These are phyloP conservation scores for Calonectria pauciramosa DNA, from an alignment of 2,329 filamentous ascomycete species.

Conservation along the genomic window DNA sequence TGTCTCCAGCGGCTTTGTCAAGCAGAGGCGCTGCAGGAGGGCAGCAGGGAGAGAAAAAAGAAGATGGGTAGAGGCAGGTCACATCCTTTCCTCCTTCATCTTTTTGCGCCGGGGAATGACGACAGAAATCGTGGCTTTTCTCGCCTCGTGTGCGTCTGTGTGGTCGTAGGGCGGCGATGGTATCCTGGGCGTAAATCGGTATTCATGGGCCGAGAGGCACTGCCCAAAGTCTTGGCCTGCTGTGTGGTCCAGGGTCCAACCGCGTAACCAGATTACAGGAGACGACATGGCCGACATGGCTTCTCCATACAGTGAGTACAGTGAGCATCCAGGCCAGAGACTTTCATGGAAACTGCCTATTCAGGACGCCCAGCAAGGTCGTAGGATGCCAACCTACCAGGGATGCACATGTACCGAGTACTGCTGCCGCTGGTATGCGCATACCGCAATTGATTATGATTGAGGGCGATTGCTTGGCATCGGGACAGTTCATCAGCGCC, in stretches of 20 bases:
- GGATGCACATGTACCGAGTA: background rate
- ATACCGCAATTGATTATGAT: background rate
- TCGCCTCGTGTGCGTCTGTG: background rate
- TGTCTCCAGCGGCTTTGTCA: background rate
- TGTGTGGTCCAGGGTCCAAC: conserved; percentile 5
- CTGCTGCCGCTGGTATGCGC: background rate
- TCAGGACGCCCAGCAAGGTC: background rate
- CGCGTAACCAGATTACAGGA: background rate
- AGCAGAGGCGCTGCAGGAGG: background rate
- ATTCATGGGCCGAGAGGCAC: background rate
- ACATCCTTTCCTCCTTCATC: background rate
- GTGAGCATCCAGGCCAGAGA: background rate
- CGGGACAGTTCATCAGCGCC: background rate
- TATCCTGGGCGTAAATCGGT: conserved; percentile 12
- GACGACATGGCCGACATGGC: background rate
- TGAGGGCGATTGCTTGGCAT: conserved; percentile 6
- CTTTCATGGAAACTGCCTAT: background rate
- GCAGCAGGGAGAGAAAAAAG: background rate
- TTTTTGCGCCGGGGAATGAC: background rate
- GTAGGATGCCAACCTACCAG: background rate
- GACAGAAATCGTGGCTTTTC: background rate
- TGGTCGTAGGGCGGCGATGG: background rate
- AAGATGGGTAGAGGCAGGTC: no score
- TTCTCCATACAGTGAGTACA: conserved; percentile 3
- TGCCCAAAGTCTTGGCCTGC: conserved; percentile 14